These are phyloP conservation scores for Arthrobotrys musiformis DNA, from an alignment of 2,329 filamentous ascomycete genomes.

Conservation along the genomic window DNA sequence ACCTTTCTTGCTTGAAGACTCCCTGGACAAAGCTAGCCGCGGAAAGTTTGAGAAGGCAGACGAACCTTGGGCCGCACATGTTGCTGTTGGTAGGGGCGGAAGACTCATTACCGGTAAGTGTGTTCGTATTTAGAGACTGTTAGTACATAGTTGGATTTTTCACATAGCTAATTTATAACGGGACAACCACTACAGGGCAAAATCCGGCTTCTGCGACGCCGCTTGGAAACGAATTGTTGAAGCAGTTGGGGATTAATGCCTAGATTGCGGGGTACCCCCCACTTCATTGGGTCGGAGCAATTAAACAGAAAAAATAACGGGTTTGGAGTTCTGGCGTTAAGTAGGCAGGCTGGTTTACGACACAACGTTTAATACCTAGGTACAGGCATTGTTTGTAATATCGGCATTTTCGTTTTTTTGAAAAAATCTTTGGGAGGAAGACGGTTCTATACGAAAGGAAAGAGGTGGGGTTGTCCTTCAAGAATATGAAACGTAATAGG, in stretches of 20 bases:
- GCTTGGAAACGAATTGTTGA: constrained; percentile 42
- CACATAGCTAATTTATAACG: background rate
- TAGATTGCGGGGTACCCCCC: background rate
- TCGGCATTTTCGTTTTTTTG: background rate
- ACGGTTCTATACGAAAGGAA: background rate
- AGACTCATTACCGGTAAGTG: constrained; percentile 57
- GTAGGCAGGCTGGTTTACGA: constrained; percentile 12
- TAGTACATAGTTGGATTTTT: background rate
- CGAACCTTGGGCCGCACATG: constrained; percentile 63
- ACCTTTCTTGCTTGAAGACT: constrained; percentile 73
- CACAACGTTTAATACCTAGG: constrained; percentile 20
- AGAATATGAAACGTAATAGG: background rate
- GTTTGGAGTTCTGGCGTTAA: constrained; percentile 16
- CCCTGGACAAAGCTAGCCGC: constrained; percentile 66
- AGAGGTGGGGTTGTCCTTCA: background rate
- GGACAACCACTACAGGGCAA: constrained; percentile 4
- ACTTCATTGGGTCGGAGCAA: background rate
- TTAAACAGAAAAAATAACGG: background rate
- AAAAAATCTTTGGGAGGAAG: background rate
- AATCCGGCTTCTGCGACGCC: constrained; percentile 36
- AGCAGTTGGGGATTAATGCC: constrained; percentile 39
- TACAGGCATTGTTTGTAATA: constrained; percentile 18
- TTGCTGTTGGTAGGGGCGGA: constrained; percentile 56
- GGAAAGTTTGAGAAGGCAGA: constrained; percentile 70
- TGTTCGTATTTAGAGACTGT: background rate